phyloP scores from a whole-genome alignment of 108 stramenopile genomes.

The Hondaea fermentalgiana region DNA sequence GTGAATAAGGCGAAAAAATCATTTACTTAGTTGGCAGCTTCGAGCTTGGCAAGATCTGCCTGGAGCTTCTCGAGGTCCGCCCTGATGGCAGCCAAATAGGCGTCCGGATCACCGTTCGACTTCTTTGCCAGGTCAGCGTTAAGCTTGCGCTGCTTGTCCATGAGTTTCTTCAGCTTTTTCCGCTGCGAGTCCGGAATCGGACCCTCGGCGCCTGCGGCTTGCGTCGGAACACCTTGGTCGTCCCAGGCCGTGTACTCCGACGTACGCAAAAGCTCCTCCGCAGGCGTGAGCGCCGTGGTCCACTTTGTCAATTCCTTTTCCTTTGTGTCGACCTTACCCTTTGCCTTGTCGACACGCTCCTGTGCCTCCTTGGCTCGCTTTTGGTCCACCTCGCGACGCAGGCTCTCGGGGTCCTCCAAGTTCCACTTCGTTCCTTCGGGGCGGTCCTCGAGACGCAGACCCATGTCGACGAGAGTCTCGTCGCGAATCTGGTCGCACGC shows the following conservation, averaged over 20 bases:
- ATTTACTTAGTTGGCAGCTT: too few species aligned
- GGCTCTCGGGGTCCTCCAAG: slow-evolving; percentile 69
- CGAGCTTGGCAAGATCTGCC: background rate
- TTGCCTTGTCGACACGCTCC: slow-evolving; percentile 35
- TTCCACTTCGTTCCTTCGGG: slow-evolving; percentile 62
- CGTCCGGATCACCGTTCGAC: background rate
- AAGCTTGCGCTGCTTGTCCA: slow-evolving; percentile 44
- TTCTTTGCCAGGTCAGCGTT: slow-evolving; percentile 30
- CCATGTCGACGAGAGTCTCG: slow-evolving; percentile 66
- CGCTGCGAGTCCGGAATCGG: slow-evolving; percentile 38
- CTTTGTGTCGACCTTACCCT: slow-evolving; percentile 39
- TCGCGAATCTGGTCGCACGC: slow-evolving; percentile 81
- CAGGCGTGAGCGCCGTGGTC: slow-evolving; percentile 35
- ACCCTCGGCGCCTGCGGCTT: slow-evolving; percentile 30
- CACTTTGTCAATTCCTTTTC: slow-evolving; percentile 29
- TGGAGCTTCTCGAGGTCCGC: background rate
- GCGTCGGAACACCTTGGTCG: slow-evolving; percentile 55
- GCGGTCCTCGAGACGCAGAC: slow-evolving; percentile 83
- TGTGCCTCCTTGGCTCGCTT: slow-evolving; percentile 45
- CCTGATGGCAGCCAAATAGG: background rate
- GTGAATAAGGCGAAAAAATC: too few species aligned
- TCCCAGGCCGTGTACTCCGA: slow-evolving; percentile 47
- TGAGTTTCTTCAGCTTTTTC: slow-evolving; percentile 49
- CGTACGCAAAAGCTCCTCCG: slow-evolving; percentile 27
- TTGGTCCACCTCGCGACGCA: slow-evolving; percentile 65